Base-by-base conservation (phyloP, 2,329 filamentous ascomycete species). In the Claviceps cyperi region DNA sequence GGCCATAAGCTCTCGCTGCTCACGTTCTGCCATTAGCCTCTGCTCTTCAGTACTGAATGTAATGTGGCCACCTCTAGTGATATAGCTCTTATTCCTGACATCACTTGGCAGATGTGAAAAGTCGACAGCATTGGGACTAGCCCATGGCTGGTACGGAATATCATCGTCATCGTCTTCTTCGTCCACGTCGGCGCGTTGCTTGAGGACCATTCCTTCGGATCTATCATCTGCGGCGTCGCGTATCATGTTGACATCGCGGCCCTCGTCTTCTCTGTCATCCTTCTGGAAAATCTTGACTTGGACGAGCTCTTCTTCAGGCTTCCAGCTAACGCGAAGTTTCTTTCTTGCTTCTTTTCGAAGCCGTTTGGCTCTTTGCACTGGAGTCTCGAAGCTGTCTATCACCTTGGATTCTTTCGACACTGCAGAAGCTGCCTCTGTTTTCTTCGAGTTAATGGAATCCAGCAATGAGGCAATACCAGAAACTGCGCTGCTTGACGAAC, bases 161-260 rank as follows among this genome's bases (percentile, higher is more conserved):
- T 78, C 76, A 22, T 77, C 75, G 1, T 83, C 78, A 11, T 81
- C 75, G 0, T 81, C 76, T 2, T 78, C 76, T 43, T 72, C 68
- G 28, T 71, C 70, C 7, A 72, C 67, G 44, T 61, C 54, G 19
- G 62, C 64, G n/a, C 74, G 69, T 54, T 74, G 72, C 58, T 80
- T 82, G 48, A 82, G 67, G 57, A 83, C 80, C 70, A 84, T 80
- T 46, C 85, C 83, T 59, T 86, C 86, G 5, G 80, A 81, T 47
- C 80, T 80, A 58, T 86, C 82, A 60, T 89, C 84, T 32, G 77
- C 76, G 4, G 83, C 83, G 62, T 89, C 84, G 46, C 79, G 78
- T 40, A 83, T 76, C 73, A 86, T 81, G 58, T 80, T 83, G 50
- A 75, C 72, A 49, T 78, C 76, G 50, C 84, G 75, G 49, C 80